Percentiles rank a stretch among this genome's conserved stretches.
Conservation (phyloP, 2,329 filamentous ascomycete species). For the Sclerotinia glacialis region DNA sequence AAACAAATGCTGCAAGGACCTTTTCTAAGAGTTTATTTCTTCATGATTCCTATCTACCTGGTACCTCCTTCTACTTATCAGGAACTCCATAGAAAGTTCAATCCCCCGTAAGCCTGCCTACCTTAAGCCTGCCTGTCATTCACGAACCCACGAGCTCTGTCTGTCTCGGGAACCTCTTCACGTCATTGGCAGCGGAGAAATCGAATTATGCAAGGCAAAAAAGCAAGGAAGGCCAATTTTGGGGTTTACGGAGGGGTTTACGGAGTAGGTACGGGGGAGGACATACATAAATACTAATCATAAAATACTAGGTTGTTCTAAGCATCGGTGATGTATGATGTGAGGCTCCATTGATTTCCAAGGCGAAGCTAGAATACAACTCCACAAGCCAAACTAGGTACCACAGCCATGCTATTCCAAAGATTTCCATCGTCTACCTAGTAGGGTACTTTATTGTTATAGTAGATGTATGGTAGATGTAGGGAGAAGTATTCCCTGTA, state of each 20-base stretch:
- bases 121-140: not conserved
- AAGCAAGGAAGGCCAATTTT: not conserved
- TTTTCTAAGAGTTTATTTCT: not conserved
- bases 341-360: too few relatives aligned
- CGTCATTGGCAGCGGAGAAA: conserved; percentile 4
- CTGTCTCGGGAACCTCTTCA: not conserved
- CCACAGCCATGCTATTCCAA: too few relatives aligned
- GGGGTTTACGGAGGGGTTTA: not conserved
- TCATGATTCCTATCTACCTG: not conserved
- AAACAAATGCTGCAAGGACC: not conserved
- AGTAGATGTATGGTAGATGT: too few relatives aligned
- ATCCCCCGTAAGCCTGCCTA: not conserved
- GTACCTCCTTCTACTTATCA: not conserved
- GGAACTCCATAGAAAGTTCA: not conserved
- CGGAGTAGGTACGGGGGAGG: too few relatives aligned
- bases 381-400: too few relatives aligned
- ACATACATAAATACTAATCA: too few relatives aligned
- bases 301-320: too few relatives aligned
- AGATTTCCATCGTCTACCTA: too few relatives aligned
- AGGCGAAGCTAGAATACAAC: too few relatives aligned
- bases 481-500: too few relatives aligned
- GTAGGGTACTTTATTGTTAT: too few relatives aligned
- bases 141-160: not conserved
- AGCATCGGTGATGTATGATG: too few relatives aligned
- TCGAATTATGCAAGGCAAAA: not conserved